Evolutionary conservation across 2,329 filamentous ascomycete species (phyloP), one percentile per base, ranked within the genome.

Genomic region (Aureobasidium vineae): DNA sequence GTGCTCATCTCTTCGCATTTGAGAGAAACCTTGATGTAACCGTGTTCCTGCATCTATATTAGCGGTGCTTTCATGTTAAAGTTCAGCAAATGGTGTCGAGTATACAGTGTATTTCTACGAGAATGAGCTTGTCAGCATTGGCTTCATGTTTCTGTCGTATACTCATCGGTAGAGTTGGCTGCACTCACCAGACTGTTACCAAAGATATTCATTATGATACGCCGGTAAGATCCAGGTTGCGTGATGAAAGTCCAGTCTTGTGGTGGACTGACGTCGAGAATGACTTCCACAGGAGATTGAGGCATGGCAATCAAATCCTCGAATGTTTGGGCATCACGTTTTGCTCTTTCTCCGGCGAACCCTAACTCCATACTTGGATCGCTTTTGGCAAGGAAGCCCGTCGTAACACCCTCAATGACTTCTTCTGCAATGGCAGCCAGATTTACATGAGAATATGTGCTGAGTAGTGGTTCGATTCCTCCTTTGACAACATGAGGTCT

Each of bases 341-440:
- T 63, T 41, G 47, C 33, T 43, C 60, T 53, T 21, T 65, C 61
- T 23, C 61, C 49, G 5, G 40, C 2, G 6, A 45, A 54, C 7
- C 38, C 49, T 10, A 56, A 16, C n/a, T 52, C 50, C 19, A 56
- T 49, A 10, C 65, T 65, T 13, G 57, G 38, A 7, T 69, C 71
- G 69, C 36, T 72, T 70, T 63, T 73, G 76, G 70, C 80, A 79
- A 1, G 74, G 41, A 85, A 82, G 0, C 84, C 84, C 6, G 82
- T 75, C 66, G 80, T 82, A 4, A 84, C 81, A 3, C 82, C 83
- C 68, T 84, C 83, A 15, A 82, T 79, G 0, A 84, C 83, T 68
- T 85, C 83, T 72, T 85, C 84, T 0, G 82, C 78, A 13, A 84
- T 69, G 4, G 78, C 72, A 11, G 77, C 77, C 1, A 82, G 69